A percentile compares a stretch with the other conserved stretches of the same genome.
Conservation (phyloP, 164 flowering plant species). For the Vitis rotundifolia region DNA sequence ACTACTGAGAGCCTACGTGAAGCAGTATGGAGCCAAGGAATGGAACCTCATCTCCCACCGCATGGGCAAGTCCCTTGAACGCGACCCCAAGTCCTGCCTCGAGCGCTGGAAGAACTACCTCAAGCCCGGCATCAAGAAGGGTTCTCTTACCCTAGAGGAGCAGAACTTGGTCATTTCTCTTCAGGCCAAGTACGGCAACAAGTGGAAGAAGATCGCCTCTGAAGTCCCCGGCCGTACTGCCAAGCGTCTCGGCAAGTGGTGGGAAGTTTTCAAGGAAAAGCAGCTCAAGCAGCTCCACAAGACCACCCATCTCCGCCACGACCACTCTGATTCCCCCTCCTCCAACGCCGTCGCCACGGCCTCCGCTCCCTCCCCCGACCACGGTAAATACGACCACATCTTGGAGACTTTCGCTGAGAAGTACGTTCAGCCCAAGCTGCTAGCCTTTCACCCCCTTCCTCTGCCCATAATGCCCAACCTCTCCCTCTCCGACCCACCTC, state of each 20-base stretch:
- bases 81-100: slow-evolving; percentile 51
- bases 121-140: slow-evolving; percentile 53
- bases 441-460: not conserved
- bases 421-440: slow-evolving; percentile 22
- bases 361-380: slow-evolving; percentile 6
- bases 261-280: slow-evolving; percentile 60
- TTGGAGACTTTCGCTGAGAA: slow-evolving; percentile 52
- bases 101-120: slow-evolving; percentile 62
- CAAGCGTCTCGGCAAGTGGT: slow-evolving; percentile 56
- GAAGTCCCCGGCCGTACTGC: slow-evolving; percentile 56
- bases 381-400: slow-evolving; percentile 43
- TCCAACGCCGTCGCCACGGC: not conserved
- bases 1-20: slow-evolving; percentile 43
- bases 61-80: slow-evolving; percentile 34
- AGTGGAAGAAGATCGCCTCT: slow-evolving; percentile 54
- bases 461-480: not conserved
- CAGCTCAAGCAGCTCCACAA: slow-evolving; percentile 27
- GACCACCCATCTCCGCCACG: not conserved
- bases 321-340: not conserved
- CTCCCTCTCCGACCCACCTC: slow-evolving; percentile 1
- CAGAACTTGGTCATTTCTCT: slow-evolving; percentile 45
- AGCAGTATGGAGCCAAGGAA: slow-evolving; percentile 49
- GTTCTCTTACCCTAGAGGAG: slow-evolving; percentile 41
- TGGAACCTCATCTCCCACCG: slow-evolving; percentile 54
- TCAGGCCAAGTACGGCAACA: slow-evolving; percentile 54